Base-by-base conservation (phyloP, 257 asterid genomes). In the Ilex aquifolium region DNA sequence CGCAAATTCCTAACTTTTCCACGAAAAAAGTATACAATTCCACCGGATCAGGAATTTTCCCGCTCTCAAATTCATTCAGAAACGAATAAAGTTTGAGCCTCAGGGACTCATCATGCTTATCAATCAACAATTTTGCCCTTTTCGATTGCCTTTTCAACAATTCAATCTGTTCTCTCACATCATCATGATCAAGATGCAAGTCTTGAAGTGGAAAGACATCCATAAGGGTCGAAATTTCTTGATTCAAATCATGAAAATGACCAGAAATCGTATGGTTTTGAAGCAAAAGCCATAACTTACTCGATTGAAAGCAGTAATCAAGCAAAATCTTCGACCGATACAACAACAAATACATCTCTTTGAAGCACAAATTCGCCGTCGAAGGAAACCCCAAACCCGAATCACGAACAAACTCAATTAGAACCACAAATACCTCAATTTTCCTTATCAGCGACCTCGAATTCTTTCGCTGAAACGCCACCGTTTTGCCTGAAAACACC, bases 331-430 rank as follows among this genome's bases (percentile, higher is more conserved):
- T 90, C 16, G 94, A 81, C 79, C 99, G 76, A 81, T 86, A 83
- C 60, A 92, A 89, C 78, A 87, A 82, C 65, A 92, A 88, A 84
- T 92, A 92, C 83, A 92, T 75, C 81, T 92, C 97, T 79, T 89
- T 87, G 71, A 92, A 83, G 93, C 97, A 92, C 10, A 92, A 59
- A 69, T 79, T 77, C 62, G 71, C 78, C 0, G 93, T 79, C 13
- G 77, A 77, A 55, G 80, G 55, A 53, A 79, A 61, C 60, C 44
- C 58, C 44, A 81, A 65, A 32, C 73, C 69, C 15, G 57, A 48
- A 12, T 93, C 95, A 57, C 63, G 31, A 55, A 92, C 70, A 59
- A 79, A 85, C 52, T 87, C 97, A 52, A 85, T 44, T 17, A 90
- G 79, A 14, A 89, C 72, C 12, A 85, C 78, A 57, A 89, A 70